These are phyloP conservation scores for Aureobasidium sp. DNA, from an alignment of 2,329 filamentous ascomycete species.

Conservation along the genomic window DNA sequence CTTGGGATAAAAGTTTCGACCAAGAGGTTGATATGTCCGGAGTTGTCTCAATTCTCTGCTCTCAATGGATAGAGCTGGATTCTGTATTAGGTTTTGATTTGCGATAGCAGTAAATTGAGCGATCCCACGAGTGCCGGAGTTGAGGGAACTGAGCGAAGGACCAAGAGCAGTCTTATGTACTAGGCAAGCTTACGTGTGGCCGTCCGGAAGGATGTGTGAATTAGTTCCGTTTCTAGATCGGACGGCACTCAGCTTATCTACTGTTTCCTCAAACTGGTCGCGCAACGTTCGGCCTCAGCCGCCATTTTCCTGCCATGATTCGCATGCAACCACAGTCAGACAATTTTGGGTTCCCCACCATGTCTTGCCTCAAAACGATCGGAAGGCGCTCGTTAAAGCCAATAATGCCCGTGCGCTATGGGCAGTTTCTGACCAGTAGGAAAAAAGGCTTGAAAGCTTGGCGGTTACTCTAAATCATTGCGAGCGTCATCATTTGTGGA, in stretches of 20 bases:
- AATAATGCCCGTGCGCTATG: slow-evolving; percentile 3
- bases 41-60: neutral
- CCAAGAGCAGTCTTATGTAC: neutral
- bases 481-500: neutral
- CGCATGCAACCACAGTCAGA: neutral
- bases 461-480: neutral
- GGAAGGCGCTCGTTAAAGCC: neutral
- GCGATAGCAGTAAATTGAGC: too few species aligned
- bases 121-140: neutral
- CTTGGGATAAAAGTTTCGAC: too few species aligned
- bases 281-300: neutral
- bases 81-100: too few species aligned
- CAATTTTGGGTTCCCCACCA: neutral
- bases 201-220: neutral
- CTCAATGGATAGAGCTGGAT: too few species aligned
- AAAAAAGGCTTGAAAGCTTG: neutral
- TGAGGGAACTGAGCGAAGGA: neutral
- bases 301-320: neutral
- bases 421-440: neutral
- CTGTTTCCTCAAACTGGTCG: neutral
- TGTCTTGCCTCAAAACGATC: slow-evolving; percentile 3
- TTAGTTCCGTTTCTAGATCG: neutral
- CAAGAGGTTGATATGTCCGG: neutral
- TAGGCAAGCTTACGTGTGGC: slow-evolving; percentile 9
- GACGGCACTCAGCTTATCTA: slow-evolving; percentile 8